A percentile compares a stretch with the other conserved stretches of the same genome.
Evolutionary conservation across 2,329 filamentous ascomycete species (phyloP).

Genomic region (Echinosphaeria canescens): DNA sequence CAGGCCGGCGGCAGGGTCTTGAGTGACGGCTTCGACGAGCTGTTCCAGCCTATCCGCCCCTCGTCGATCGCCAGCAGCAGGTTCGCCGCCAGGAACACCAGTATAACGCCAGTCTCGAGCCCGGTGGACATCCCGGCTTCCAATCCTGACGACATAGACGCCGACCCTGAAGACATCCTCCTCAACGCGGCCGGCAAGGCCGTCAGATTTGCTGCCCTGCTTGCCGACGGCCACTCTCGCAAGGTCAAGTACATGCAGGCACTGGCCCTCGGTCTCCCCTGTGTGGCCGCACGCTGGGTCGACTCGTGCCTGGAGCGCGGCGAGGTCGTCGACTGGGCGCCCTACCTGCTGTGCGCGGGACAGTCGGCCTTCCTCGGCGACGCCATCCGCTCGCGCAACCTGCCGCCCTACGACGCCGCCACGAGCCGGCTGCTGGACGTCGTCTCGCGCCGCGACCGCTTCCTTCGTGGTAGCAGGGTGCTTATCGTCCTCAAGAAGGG

Average conservation of each 20-base stretch:
- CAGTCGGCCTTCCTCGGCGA: conserved; percentile 57
- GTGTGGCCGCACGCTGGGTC: conserved; percentile 67
- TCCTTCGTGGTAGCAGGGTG: conserved; percentile 43
- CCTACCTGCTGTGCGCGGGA: conserved; percentile 73
- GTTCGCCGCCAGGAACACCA: too few relatives aligned
- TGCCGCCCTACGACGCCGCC: conserved; percentile 36
- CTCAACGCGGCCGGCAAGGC: too few relatives aligned
- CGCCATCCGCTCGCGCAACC: conserved; percentile 51
- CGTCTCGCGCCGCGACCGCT: conserved; percentile 33
- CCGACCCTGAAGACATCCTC: too few relatives aligned
- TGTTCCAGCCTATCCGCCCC: too few relatives aligned
- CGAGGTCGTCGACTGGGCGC: conserved; percentile 47
- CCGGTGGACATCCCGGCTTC: conserved; percentile 10
- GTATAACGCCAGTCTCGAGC: conserved; percentile 13
- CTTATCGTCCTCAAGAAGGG: conserved; percentile 45
- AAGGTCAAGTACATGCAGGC: conserved; percentile 91
- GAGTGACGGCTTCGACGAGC: conserved; percentile 54
- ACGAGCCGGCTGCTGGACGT: conserved; percentile 33
- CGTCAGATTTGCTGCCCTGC: conserved; percentile 65
- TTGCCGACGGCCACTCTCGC: conserved; percentile 69
- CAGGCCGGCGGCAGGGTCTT: conserved; percentile 55
- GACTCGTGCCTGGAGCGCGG: conserved; percentile 42
- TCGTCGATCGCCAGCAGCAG: too few relatives aligned
- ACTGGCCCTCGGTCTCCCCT: conserved; percentile 72
- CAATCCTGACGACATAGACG: too few relatives aligned